Evolutionary conservation across 192 early-diverging fungal species (phyloP), one percentile per base, ranked within the genome.

Genomic region (Pilaira anomala): DNA sequence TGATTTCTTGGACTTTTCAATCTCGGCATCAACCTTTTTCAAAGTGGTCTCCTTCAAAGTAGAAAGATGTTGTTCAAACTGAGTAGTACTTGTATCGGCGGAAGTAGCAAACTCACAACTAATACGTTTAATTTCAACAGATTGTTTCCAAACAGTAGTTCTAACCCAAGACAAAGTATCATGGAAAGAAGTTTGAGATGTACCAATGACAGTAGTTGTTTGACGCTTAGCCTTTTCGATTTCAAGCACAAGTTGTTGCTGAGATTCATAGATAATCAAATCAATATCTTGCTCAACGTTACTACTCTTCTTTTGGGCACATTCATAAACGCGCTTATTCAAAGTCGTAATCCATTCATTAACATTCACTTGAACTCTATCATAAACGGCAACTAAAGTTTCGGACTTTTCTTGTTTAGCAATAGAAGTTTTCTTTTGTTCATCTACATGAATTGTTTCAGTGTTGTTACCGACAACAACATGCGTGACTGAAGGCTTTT

Each of bases 131-230:
- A 63, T n/a, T 24, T 63, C 48, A 49, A 48, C 39, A 18, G 48
- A 24, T 8, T 63, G 62, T 9, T 19, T 9, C 28, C 36, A 50
- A 51, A 44, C 49, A 51, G 46, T 63, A 11, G 18, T 33, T 40
- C 62, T 49, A 24, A 63, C 8, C 62, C 62, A 63, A n/a, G 46
- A 26, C 4, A 63, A 33, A 26, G 62, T 52, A 13, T 48, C 16
- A 51, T 50, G 48, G 62, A 63, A 52, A 26, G 48, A 36, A 1
- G 36, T 52, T 18, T 63, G 30, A 18, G 49, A 50, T 7, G 29
- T 49, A 40, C 36, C 48, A 25, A 51, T 49, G 9, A 39, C 21
- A 1, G 3, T 24, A 25, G 36, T 52, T 1, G 46, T 49, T 14
- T 16, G n/a, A 30, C 36, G 13, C 39, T 63, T 63, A 25, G 49